A percentile compares a stretch with the other conserved stretches of the same genome.
Conservation (phyloP, 1,284 basidiomycete species). For the Stygiomarasmius scandens region DNA sequence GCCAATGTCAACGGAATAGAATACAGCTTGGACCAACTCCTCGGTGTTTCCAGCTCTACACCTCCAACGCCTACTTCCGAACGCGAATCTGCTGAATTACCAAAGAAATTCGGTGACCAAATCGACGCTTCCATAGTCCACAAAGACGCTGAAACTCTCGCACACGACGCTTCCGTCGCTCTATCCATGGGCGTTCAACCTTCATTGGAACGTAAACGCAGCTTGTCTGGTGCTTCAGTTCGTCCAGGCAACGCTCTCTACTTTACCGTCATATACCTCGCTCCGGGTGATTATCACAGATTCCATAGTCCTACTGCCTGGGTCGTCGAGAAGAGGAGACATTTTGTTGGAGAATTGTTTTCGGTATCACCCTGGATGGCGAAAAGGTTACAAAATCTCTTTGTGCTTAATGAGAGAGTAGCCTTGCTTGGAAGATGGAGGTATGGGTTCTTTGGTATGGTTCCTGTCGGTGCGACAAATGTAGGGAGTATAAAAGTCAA, state of each 20-base stretch:
- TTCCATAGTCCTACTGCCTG: slow-evolving; percentile 96
- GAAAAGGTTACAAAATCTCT: slow-evolving; percentile 88
- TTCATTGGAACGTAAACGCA: slow-evolving; percentile 38
- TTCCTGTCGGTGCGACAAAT: slow-evolving; percentile 97
- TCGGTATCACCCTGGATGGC: slow-evolving; percentile 97
- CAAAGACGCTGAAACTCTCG: slow-evolving; percentile 57
- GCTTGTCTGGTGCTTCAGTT: slow-evolving; percentile 48
- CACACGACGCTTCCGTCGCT: slow-evolving; percentile 70
- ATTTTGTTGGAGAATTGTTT: slow-evolving; percentile 97
- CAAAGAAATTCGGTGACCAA: slow-evolving; percentile 61
- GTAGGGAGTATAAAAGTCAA: slow-evolving; percentile 97
- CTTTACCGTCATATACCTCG: slow-evolving; percentile 96
- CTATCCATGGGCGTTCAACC: slow-evolving; percentile 64
- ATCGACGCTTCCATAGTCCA: slow-evolving; percentile 69
- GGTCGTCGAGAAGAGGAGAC: slow-evolving; percentile 95
- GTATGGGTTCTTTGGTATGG: slow-evolving; percentile 96
- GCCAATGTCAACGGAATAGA: slow-evolving; percentile 97
- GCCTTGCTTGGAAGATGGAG: slow-evolving; percentile 96
- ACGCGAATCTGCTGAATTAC: slow-evolving; percentile 29
- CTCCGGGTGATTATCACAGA: slow-evolving; percentile 97
- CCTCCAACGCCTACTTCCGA: slow-evolving; percentile 35
- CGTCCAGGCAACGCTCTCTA: slow-evolving; percentile 82
- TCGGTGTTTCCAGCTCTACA: slow-evolving; percentile 48
- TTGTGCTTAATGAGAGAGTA: slow-evolving; percentile 97
- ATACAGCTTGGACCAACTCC: slow-evolving; percentile 87